Conservation (phyloP, 2,329 filamentous ascomycete genomes). For the Akanthomyces muscarius region DNA sequence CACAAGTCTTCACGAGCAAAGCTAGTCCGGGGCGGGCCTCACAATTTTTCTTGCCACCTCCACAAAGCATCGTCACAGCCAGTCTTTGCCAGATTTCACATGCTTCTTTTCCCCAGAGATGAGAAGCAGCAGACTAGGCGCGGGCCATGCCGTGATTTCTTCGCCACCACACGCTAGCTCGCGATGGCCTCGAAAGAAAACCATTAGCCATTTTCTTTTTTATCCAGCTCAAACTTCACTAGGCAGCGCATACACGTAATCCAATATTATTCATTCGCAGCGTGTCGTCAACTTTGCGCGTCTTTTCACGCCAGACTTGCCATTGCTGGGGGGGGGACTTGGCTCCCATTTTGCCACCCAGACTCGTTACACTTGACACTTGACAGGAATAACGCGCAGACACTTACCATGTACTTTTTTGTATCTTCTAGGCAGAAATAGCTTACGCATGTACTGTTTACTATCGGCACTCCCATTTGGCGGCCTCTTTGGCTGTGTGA, state of each 20-base stretch:
- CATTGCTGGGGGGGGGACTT: too few relatives aligned
- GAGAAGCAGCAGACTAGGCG: too few relatives aligned
- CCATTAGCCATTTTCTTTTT: too few relatives aligned
- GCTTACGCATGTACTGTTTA: background rate
- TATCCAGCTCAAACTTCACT: too few relatives aligned
- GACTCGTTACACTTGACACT: background rate
- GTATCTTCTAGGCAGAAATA: constrained; percentile 6
- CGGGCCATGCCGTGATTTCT: too few relatives aligned
- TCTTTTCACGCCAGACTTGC: too few relatives aligned
- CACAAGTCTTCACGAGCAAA: background rate
- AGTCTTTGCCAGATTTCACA: too few relatives aligned
- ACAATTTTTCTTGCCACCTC: background rate
- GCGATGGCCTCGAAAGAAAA: too few relatives aligned
- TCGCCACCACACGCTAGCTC: too few relatives aligned
- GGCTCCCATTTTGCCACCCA: background rate
- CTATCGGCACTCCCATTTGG: constrained; percentile 1
- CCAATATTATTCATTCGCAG: too few relatives aligned
- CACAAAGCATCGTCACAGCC: background rate
- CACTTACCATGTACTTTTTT: background rate
- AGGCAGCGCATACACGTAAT: too few relatives aligned
- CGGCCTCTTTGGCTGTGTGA: background rate
- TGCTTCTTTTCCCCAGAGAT: background rate
- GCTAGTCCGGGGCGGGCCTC: background rate
- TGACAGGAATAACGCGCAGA: background rate
- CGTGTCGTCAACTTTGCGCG: too few relatives aligned